These are phyloP conservation scores for Paxillus involutus DNA, from an alignment of 768 basidiomycete genomes.

Conservation along the genomic window DNA sequence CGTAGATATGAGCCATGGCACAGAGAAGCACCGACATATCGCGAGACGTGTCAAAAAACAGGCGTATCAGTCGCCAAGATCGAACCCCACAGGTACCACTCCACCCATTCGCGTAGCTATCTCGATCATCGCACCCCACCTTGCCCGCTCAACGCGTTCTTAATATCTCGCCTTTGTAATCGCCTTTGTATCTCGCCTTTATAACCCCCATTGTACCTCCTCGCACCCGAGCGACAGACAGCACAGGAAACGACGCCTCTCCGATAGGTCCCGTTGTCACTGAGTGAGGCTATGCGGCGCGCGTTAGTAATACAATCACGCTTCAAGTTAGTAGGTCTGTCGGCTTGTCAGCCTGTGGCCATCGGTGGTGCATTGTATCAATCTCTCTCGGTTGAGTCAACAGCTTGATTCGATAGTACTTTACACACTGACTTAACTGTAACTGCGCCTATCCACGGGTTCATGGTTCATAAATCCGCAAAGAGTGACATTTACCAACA, in stretches of 20 bases:
- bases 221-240: no score
- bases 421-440: not conserved
- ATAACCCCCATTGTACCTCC: not conserved
- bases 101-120: not conserved
- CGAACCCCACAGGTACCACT: not conserved
- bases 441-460: no score
- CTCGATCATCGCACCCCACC: not conserved
- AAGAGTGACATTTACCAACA: no score
- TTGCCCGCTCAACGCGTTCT: not conserved
- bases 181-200: not conserved
- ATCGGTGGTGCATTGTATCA: not conserved
- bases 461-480: no score
- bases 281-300: constrained; percentile 2
- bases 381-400: not conserved
- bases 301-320: not conserved
- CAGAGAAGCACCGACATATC: constrained; percentile 8
- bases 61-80: not conserved
- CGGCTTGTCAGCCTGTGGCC: not conserved
- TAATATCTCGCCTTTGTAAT: not conserved
- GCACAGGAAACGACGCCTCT: no score
- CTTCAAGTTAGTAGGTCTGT: constrained; percentile 1
- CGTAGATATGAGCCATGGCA: constrained; percentile 9
- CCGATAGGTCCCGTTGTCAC: not conserved
- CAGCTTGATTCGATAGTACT: constrained; percentile 3
- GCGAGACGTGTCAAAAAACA: not conserved